phyloP scores from a whole-genome alignment of 1,139 yeast species.

The Candida freyschussii region DNA sequence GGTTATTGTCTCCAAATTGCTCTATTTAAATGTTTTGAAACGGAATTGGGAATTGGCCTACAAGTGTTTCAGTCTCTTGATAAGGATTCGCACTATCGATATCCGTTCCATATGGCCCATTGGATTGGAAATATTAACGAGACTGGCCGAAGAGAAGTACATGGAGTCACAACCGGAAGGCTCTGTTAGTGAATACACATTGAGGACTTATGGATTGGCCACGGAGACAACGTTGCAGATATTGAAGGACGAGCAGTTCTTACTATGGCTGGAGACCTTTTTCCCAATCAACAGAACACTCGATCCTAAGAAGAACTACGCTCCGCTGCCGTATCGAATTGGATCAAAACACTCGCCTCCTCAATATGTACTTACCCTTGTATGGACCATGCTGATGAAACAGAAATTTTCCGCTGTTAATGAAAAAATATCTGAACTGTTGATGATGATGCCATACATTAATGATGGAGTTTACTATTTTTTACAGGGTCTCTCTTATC shows the following conservation, averaged over 20 bases:
- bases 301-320: slow-evolving; percentile 1
- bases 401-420: slow-evolving; percentile 14
- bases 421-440: slow-evolving; percentile 18
- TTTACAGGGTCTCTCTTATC: slow-evolving; percentile 21
- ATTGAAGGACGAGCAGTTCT: slow-evolving; percentile 22
- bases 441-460: slow-evolving; percentile 16
- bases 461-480: slow-evolving; percentile 22
- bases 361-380: slow-evolving; percentile 8
- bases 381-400: slow-evolving; percentile 21
- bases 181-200: slow-evolving; percentile 8
- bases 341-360: slow-evolving; percentile 15
- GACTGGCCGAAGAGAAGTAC: slow-evolving; percentile 15
- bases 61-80: slow-evolving; percentile 43
- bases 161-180: slow-evolving; percentile 8
- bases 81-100: slow-evolving; percentile 46
- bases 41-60: slow-evolving; percentile 54
- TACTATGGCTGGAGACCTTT: slow-evolving; percentile 18
- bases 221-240: slow-evolving; percentile 2
- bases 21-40: slow-evolving; percentile 34
- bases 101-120: slow-evolving; percentile 54
- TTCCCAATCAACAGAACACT: slow-evolving; percentile 4
- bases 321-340: slow-evolving; percentile 9
- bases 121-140: slow-evolving; percentile 42
- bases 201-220: slow-evolving; percentile 7
- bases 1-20: slow-evolving; percentile 17